Conservation (phyloP, 176 grass and related monocot genomes). For the Rhynchospora tenuis region DNA sequence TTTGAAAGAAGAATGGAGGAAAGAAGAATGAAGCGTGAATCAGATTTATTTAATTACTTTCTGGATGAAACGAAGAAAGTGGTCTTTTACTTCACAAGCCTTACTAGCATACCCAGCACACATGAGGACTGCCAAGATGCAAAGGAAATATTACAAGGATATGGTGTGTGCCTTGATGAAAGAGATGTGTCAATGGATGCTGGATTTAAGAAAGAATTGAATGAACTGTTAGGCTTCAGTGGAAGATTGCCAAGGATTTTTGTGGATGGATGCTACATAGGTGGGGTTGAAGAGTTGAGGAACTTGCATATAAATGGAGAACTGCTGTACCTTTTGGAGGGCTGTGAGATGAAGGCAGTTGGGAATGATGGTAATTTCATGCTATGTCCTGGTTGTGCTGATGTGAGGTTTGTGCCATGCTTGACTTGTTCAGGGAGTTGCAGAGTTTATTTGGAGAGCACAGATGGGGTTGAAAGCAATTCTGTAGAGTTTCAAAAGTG, state of each 20-base stretch:
- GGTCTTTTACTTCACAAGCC: constrained; percentile 82
- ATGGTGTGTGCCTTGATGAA: constrained; percentile 65
- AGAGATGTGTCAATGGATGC: constrained; percentile 80
- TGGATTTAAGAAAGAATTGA: constrained; percentile 58
- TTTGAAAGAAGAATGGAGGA: constrained; percentile 43
- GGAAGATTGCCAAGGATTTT: constrained; percentile 51
- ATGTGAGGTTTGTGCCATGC: constrained; percentile 65
- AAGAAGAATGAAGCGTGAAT: constrained; percentile 16
- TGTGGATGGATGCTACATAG: constrained; percentile 49
- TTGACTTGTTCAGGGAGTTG: constrained; percentile 70
- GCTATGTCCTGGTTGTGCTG: constrained; percentile 57
- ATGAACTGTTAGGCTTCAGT: constrained; percentile 28
- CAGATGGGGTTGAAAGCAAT: background rate
- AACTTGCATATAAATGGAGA: constrained; percentile 45
- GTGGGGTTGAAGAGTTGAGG: constrained; percentile 61
- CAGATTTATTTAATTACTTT: constrained; percentile 12
- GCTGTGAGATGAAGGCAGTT: constrained; percentile 35
- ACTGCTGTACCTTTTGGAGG: constrained; percentile 32
- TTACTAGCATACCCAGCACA: constrained; percentile 63
- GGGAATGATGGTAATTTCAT: constrained; percentile 42
- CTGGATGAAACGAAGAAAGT: constrained; percentile 39
- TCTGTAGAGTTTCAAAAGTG: constrained; percentile 48
- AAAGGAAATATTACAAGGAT: constrained; percentile 50
- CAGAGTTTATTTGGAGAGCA: constrained; percentile 54
- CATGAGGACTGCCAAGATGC: constrained; percentile 65